Conservation (phyloP, 257 asterid species). For the Striga asiatica region DNA sequence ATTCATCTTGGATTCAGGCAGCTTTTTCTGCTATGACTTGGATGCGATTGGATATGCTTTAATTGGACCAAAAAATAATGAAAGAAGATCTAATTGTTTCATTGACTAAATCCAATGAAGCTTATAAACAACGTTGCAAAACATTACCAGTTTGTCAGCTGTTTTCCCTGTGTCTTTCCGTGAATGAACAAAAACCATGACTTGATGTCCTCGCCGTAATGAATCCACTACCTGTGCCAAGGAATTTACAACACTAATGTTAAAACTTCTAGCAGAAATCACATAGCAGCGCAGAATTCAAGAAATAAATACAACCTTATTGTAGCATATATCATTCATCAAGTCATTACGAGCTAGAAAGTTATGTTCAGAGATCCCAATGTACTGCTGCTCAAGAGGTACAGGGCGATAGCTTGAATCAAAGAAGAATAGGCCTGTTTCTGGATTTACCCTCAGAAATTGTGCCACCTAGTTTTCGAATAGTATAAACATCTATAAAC, state of each 20-base stretch:
- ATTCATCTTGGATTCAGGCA: too few relatives aligned
- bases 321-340: constrained; percentile 83
- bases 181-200: constrained; percentile 96
- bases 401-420: constrained; percentile 97
- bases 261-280: constrained; percentile 7
- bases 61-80: too few relatives aligned
- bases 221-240: constrained; percentile 77
- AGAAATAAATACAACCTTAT: constrained; percentile 43
- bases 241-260: constrained; percentile 3
- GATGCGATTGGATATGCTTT: too few relatives aligned
- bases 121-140: background rate
- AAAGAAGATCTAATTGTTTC: too few relatives aligned
- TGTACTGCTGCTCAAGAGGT: constrained; percentile 93
- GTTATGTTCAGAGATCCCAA: constrained; percentile 79
- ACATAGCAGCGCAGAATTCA: constrained; percentile 8
- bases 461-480: constrained; percentile 71
- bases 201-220: constrained; percentile 82
- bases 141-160: constrained; percentile 78
- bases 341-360: constrained; percentile 70
- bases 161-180: constrained; percentile 97
- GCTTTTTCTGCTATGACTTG: too few relatives aligned
- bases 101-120: background rate
- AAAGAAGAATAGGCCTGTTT: constrained; percentile 82
- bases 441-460: constrained; percentile 91
- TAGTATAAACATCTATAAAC: constrained; percentile 9